Conservation (phyloP, 768 basidiomycete species). For the Pseudohyphozyma bogoriensis region DNA sequence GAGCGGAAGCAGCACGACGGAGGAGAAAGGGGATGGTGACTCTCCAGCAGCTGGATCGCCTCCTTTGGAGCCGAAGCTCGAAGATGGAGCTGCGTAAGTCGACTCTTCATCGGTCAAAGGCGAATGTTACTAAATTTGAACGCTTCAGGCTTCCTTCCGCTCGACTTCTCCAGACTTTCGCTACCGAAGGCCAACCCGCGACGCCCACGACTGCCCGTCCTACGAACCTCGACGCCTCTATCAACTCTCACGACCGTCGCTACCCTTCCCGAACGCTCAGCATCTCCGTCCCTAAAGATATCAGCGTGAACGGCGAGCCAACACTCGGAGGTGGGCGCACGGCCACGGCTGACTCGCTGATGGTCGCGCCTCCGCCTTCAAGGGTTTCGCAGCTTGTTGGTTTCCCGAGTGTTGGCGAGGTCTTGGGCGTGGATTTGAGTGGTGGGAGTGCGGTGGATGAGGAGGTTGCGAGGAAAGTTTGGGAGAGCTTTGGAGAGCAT, state of each 20-base stretch:
- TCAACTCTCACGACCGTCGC: background rate
- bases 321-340: conserved; percentile 40
- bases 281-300: conserved; percentile 48
- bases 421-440: conserved; percentile 47
- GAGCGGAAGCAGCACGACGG: background rate
- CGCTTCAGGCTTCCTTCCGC: too few species aligned
- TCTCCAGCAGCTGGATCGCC: background rate
- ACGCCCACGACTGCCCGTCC: background rate
- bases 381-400: conserved; percentile 61
- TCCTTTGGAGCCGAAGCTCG: background rate
- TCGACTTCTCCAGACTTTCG: too few species aligned
- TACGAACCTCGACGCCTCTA: background rate
- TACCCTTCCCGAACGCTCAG: background rate
- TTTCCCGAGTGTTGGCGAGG: conserved; percentile 80
- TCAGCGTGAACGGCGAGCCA: conserved; percentile 45
- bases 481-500: background rate
- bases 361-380: too few species aligned
- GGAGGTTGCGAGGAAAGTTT: background rate
- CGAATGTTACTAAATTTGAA: too few species aligned
- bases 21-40: background rate
- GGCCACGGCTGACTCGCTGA: too few species aligned
- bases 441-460: background rate
- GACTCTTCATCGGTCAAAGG: background rate
- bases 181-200: background rate
- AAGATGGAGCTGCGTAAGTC: background rate